Evolutionary conservation across 129 eudicot species (phyloP), one percentile per base, ranked within the genome.

Genomic region (Lactuca sativa): DNA sequence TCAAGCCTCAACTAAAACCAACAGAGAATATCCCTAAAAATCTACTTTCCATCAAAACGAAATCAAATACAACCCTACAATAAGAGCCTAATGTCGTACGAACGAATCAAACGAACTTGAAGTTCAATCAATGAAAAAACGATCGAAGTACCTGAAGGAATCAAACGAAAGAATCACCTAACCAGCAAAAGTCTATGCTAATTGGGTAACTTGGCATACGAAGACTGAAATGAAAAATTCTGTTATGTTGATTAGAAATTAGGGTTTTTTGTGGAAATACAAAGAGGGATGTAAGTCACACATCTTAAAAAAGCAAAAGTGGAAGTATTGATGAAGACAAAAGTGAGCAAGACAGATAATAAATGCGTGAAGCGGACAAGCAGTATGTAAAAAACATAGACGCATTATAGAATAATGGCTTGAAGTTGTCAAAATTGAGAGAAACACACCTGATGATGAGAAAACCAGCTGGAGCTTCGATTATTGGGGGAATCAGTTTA

Each of bases 271-370:
- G 21, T 47, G 18, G 36, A 18, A 66, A 47, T 8, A 48, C 9
- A 66, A 32, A 47, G 61, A 72, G 21, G 74, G 65, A 56, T 40
- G 70, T 43, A 44, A 7, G 52, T 65, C 16, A 44, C 62, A 25
- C 13, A 70, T 43, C 43, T 74, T 47, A 31, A 34, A 49, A 66
- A 75, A 30, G 71, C 14, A 16, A 77, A 77, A 69, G 76, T 77
- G 81, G 81, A 77, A 69, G 76, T 69, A 77, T 70, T 77, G 81
- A 6, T 6, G 60, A 53, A 52, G 76, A 77, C 81, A 77, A 77
- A 77, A 77, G 81, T 33, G 16, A 69, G 71, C 70, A 69, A 68
- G 76, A 77, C 71, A 62, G 81, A 77, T 69, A 77, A 77, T 77
- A 69, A 52, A 77, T 69, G 66, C 71, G 81, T 76, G 80, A 74